Percentiles rank a stretch among this genome's conserved stretches.
Evolutionary conservation across 2,329 filamentous ascomycete genomes (phyloP).

Genomic region (Calonectria ilicicola): DNA sequence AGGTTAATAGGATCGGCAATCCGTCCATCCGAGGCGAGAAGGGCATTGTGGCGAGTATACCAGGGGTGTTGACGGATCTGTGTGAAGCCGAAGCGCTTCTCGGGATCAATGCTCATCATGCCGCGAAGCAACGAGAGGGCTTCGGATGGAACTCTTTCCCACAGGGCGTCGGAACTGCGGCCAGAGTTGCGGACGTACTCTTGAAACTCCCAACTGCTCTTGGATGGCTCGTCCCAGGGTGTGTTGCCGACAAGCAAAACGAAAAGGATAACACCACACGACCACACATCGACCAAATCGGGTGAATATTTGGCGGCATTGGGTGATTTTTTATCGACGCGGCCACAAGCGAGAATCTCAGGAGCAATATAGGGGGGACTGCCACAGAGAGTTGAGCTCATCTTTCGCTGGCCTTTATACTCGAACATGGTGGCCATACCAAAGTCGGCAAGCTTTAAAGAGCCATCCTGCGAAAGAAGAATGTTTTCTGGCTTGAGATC

Average conservation of each 20-base stretch:
- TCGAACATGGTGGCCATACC: constrained; percentile 94
- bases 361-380: constrained; percentile 98
- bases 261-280: constrained; percentile 97
- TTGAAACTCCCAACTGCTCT: constrained; percentile 88
- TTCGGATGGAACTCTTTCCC: constrained; percentile 80
- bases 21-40: constrained; percentile 79
- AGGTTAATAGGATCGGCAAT: constrained; percentile 84
- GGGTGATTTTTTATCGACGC: constrained; percentile 58
- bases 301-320: constrained; percentile 74
- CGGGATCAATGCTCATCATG: constrained; percentile 87
- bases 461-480: constrained; percentile 83
- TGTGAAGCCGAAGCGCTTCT: constrained; percentile 83
- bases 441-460: constrained; percentile 96
- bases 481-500: constrained; percentile 97
- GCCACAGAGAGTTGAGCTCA: constrained; percentile 90
- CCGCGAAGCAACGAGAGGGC: constrained; percentile 87
- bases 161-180: constrained; percentile 86
- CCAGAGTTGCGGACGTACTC: constrained; percentile 86
- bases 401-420: constrained; percentile 85
- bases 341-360: constrained; percentile 77
- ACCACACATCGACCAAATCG: constrained; percentile 94
- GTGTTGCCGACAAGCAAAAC: constrained; percentile 96
- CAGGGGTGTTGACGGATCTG: constrained; percentile 92
- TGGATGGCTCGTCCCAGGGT: constrained; percentile 94
- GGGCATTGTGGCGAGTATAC: constrained; percentile 87